Percentiles rank a stretch among this genome's conserved stretches.
These are phyloP conservation scores for Endothia cerciana DNA, from an alignment of 2,329 filamentous ascomycete genomes.

Conservation along the genomic window DNA sequence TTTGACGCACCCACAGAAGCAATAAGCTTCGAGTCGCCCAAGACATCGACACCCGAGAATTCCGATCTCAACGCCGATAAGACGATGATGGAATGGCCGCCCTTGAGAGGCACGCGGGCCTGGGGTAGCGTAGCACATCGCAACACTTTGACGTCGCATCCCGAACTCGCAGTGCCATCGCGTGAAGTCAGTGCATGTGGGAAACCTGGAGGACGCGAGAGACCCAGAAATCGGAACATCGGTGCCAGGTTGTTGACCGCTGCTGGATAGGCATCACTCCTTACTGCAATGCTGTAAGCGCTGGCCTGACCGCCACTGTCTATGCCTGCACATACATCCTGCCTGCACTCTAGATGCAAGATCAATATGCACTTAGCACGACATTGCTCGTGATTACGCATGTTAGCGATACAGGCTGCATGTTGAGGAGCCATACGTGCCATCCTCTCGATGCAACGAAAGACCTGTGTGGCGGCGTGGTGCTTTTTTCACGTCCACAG, in stretches of 20 bases:
- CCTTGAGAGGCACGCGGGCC: neutral
- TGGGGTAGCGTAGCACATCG: constrained; percentile 13
- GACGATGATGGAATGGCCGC: constrained; percentile 4
- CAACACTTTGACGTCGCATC: constrained; percentile 8
- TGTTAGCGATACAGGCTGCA: neutral
- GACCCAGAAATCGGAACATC: neutral
- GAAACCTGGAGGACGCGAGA: neutral
- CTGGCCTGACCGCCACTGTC: constrained; percentile 2
- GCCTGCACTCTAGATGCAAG: neutral
- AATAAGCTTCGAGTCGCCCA: neutral
- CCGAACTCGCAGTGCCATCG: constrained; percentile 19
- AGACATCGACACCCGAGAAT: constrained; percentile 2
- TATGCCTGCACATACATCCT: neutral
- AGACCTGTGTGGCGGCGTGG: neutral
- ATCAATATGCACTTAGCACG: neutral
- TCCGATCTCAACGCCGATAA: neutral
- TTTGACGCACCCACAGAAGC: constrained; percentile 17
- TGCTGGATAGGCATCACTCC: neutral
- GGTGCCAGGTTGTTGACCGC: neutral
- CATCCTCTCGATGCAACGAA: neutral
- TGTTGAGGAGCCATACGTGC: neutral
- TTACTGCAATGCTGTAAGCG: constrained; percentile 2
- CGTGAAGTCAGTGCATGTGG: constrained; percentile 3
- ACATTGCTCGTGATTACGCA: neutral
- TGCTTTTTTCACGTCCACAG: neutral